A percentile compares a stretch with the other conserved stretches of the same genome.
These are phyloP conservation scores for Ogataea trehalophila DNA, from an alignment of 805 yeast species.

Conservation along the genomic window DNA sequence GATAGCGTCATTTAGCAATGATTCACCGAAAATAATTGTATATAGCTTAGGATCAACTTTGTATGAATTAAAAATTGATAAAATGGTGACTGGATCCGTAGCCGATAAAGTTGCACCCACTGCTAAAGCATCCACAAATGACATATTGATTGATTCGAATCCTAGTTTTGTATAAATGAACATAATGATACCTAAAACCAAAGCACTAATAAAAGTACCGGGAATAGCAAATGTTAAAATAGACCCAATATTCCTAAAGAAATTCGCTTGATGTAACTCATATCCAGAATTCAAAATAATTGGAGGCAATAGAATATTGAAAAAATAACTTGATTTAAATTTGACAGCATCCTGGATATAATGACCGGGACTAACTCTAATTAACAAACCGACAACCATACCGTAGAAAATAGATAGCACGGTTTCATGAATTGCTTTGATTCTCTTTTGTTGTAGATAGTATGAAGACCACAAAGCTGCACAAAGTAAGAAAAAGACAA, in stretches of 20 bases:
- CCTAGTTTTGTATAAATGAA: constrained; percentile 91
- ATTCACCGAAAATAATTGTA: constrained; percentile 96
- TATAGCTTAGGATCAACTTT: constrained; percentile 97
- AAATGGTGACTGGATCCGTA: constrained; percentile 96
- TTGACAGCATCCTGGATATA: constrained; percentile 96
- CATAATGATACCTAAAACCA: constrained; percentile 83
- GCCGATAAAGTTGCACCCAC: constrained; percentile 98
- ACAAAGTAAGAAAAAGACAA: constrained; percentile 71
- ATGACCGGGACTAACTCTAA: constrained; percentile 91
- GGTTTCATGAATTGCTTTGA: constrained; percentile 96
- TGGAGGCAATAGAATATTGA: constrained; percentile 91
- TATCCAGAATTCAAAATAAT: constrained; percentile 95
- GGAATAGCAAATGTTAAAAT: constrained; percentile 93
- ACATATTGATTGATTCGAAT: constrained; percentile 78
- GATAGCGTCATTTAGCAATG: constrained; percentile 92
- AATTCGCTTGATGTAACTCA: constrained; percentile 92
- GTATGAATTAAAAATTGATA: constrained; percentile 94
- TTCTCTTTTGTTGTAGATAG: constrained; percentile 83
- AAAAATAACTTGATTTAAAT: constrained; percentile 89
- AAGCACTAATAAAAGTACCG: constrained; percentile 89
- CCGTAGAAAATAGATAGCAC: constrained; percentile 95
- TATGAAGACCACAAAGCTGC: constrained; percentile 95
- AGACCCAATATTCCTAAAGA: constrained; percentile 86
- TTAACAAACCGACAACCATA: constrained; percentile 89
- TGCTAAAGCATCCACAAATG: constrained; percentile 95